Evolutionary conservation across 202 grass and related monocot genomes (phyloP).

Genomic region (Digitaria exilis): DNA sequence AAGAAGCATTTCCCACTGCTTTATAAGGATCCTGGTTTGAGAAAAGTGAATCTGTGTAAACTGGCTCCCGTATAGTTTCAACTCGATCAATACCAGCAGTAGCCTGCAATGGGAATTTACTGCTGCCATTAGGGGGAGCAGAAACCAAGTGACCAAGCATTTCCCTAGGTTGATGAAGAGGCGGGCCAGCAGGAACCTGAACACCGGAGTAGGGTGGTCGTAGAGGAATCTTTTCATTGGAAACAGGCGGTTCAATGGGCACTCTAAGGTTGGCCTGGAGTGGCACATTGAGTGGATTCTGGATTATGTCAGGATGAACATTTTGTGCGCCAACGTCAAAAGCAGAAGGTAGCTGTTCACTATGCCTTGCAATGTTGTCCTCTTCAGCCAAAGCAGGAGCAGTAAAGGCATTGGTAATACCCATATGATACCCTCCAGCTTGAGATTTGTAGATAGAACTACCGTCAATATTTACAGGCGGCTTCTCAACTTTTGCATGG

Average conservation of each 20-base stretch:
- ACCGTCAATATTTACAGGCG: constrained; percentile 43
- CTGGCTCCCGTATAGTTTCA: constrained; percentile 49
- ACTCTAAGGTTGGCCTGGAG: constrained; percentile 43
- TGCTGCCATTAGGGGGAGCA: constrained; percentile 32
- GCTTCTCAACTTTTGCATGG: constrained; percentile 47
- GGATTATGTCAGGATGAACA: constrained; percentile 47
- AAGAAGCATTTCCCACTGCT: constrained; percentile 54
- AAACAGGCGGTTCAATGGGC: constrained; percentile 28
- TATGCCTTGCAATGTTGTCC: constrained; percentile 48
- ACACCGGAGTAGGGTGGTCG: constrained; percentile 43
- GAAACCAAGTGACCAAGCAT: constrained; percentile 53
- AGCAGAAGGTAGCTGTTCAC: constrained; percentile 42
- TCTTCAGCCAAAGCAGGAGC: constrained; percentile 46
- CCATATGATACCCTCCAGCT: constrained; percentile 60
- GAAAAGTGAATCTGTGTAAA: constrained; percentile 66
- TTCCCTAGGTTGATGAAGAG: constrained; percentile 36
- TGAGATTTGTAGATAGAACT: constrained; percentile 56
- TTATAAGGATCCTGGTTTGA: constrained; percentile 83
- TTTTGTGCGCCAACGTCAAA: constrained; percentile 37
- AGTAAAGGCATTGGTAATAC: constrained; percentile 50
- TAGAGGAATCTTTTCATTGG: constrained; percentile 41
- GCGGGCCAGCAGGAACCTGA: constrained; percentile 44
- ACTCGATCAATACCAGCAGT: constrained; percentile 46
- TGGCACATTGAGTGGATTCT: constrained; percentile 49
- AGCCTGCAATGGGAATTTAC: constrained; percentile 40